Conservation (phyloP, 2,329 filamentous ascomycete genomes). For the Monosporascus sp. region DNA sequence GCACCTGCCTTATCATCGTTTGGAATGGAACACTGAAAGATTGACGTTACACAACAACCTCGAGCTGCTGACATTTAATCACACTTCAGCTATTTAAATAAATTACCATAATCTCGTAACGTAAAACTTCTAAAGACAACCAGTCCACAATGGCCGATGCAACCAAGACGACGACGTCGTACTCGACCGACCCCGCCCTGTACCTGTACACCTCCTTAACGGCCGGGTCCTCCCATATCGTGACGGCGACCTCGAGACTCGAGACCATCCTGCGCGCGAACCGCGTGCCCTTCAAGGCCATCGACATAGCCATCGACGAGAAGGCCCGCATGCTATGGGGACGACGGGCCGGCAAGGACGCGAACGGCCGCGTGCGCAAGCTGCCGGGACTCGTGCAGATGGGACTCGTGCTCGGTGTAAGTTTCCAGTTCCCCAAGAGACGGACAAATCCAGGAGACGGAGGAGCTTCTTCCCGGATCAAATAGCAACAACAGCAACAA, state of each 20-base stretch:
- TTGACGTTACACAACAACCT: neutral
- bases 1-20: too few relatives aligned
- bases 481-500: too few relatives aligned
- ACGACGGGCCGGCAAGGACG: slow-evolving; percentile 70
- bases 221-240: slow-evolving; percentile 89
- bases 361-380: slow-evolving; percentile 60
- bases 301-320: slow-evolving; percentile 87
- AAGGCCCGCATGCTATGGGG: slow-evolving; percentile 86
- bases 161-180: slow-evolving; percentile 26
- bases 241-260: slow-evolving; percentile 90
- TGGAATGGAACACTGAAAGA: too few relatives aligned
- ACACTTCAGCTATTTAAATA: neutral
- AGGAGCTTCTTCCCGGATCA: too few relatives aligned
- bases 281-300: slow-evolving; percentile 84
- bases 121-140: neutral
- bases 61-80: neutral
- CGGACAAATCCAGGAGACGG: neutral
- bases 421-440: slow-evolving; percentile 29
- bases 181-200: slow-evolving; percentile 62
- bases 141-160: neutral
- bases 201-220: slow-evolving; percentile 97
- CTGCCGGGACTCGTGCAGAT: slow-evolving; percentile 85
- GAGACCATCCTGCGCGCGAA: slow-evolving; percentile 96
- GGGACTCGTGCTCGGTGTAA: slow-evolving; percentile 77
- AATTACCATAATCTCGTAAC: neutral